phyloP scores from a whole-genome alignment of 2,329 filamentous ascomycete species.

The Gaeumannomyces sp. region DNA sequence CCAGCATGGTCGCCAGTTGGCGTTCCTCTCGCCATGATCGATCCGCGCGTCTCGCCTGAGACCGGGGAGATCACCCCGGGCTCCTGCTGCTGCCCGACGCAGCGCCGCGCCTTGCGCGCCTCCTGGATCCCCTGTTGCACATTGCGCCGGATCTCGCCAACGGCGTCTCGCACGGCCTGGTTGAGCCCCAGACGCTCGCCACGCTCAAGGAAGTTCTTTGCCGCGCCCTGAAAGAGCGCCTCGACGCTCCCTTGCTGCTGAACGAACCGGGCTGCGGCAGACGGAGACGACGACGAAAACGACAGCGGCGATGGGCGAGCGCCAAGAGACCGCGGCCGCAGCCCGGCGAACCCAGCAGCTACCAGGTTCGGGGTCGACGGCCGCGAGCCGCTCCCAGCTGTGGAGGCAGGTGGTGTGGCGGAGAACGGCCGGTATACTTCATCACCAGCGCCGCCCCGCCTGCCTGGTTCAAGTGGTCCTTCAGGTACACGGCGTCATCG shows the following conservation, averaged over 20 bases:
- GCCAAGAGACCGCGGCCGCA: conserved; percentile 36
- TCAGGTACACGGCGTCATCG: conserved; percentile 73
- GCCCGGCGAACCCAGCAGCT: conserved; percentile 23
- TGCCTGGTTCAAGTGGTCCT: conserved; percentile 53
- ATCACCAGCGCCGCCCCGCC: conserved; percentile 61
- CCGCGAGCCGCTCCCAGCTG: conserved; percentile 19
- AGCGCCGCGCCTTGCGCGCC: conserved; percentile 36
- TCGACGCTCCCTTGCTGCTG: conserved; percentile 56
- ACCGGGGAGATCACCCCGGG: conserved; percentile 1
- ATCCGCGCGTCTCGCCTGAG: conserved; percentile 1
- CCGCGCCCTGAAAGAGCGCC: conserved; percentile 67
- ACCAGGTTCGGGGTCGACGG: conserved; percentile 13
- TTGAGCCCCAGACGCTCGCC: conserved; percentile 75
- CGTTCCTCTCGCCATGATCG: conserved; percentile 58
- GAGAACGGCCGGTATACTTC: conserved; percentile 61
- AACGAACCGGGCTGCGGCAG: conserved; percentile 43
- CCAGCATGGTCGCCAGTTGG: conserved; percentile 61
- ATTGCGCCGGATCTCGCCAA: conserved; percentile 73
- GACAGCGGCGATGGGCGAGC: conserved; percentile 18
- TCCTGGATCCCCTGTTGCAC: conserved; percentile 63
- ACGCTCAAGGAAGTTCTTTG: conserved; percentile 65
- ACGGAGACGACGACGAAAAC: conserved; percentile 5
- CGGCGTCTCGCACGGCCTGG: conserved; percentile 71
- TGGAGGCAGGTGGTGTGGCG: conserved; percentile 21
- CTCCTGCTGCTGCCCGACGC: conserved; percentile 21